These are phyloP conservation scores for Balansia obtecta DNA, from an alignment of 2,329 filamentous ascomycete genomes.

Conservation along the genomic window DNA sequence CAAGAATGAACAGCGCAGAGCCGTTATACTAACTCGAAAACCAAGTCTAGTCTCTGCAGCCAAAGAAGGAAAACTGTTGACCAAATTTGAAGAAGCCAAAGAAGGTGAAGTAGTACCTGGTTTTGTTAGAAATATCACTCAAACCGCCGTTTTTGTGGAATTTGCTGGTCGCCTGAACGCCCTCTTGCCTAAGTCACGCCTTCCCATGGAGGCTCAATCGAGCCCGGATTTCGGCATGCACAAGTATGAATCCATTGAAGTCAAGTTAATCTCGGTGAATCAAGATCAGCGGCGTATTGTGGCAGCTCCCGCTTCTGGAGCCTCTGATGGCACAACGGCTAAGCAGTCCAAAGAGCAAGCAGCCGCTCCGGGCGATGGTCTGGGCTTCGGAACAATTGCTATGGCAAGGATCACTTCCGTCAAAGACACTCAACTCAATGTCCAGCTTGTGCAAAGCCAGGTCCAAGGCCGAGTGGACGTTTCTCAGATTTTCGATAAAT, in stretches of 20 bases:
- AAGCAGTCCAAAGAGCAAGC: slow-evolving; percentile 20
- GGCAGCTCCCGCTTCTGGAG: slow-evolving; percentile 36
- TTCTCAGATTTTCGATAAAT: slow-evolving; percentile 79
- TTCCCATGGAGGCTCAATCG: slow-evolving; percentile 56
- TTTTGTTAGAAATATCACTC: slow-evolving; percentile 75
- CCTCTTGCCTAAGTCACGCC: slow-evolving; percentile 65
- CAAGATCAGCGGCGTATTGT: slow-evolving; percentile 55
- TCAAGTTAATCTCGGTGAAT: slow-evolving; percentile 63
- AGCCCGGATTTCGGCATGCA: slow-evolving; percentile 68
- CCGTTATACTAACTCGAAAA: slow-evolving; percentile 71
- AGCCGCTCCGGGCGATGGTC: slow-evolving; percentile 47
- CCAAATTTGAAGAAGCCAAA: slow-evolving; percentile 56
- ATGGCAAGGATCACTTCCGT: slow-evolving; percentile 73
- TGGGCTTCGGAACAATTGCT: slow-evolving; percentile 58
- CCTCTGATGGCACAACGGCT: slow-evolving; percentile 32
- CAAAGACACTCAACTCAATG: slow-evolving; percentile 86
- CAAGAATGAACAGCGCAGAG: slow-evolving; percentile 65
- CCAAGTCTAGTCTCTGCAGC: slow-evolving; percentile 67
- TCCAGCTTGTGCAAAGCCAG: slow-evolving; percentile 59
- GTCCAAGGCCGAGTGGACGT: slow-evolving; percentile 88
- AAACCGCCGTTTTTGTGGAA: slow-evolving; percentile 75
- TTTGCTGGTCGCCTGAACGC: slow-evolving; percentile 70
- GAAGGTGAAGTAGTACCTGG: slow-evolving; percentile 59
- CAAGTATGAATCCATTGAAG: slow-evolving; percentile 62
- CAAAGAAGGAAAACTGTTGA: slow-evolving; percentile 59